A percentile compares a stretch with the other conserved stretches of the same genome.
These are phyloP conservation scores for Dysphania ambrosioides DNA, from an alignment of 148 eudicot species.

Conservation along the genomic window DNA sequence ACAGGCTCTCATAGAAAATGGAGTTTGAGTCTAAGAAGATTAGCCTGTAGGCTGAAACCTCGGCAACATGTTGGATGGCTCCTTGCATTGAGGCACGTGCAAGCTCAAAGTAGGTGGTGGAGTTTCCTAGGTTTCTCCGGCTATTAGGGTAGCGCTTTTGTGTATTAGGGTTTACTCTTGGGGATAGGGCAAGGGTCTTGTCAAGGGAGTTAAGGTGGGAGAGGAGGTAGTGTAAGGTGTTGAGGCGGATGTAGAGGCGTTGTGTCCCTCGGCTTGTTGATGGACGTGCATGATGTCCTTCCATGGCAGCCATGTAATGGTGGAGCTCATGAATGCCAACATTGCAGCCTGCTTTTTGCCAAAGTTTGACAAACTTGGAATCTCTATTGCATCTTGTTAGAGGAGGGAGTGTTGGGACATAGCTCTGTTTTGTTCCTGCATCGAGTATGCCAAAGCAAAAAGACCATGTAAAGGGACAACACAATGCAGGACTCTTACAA, in stretches of 20 bases:
- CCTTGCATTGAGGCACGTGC: conserved; percentile 45
- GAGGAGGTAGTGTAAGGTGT: conserved; percentile 75
- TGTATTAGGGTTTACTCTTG: conserved; percentile 40
- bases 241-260: conserved; percentile 87
- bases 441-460: not conserved
- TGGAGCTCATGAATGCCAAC: conserved; percentile 41
- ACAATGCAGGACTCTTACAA: not conserved
- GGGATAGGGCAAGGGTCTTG: conserved; percentile 59
- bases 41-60: conserved; percentile 78
- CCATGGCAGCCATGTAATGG: conserved; percentile 31
- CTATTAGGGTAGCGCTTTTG: conserved; percentile 30
- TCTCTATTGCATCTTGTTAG: conserved; percentile 80
- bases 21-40: conserved; percentile 75
- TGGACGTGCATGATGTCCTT: conserved; percentile 67
- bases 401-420: conserved; percentile 87
- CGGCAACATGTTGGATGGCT: conserved; percentile 61
- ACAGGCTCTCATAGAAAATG: conserved; percentile 63
- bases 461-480: not conserved
- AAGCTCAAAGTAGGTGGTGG: conserved; percentile 55
- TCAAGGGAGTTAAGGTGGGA: conserved; percentile 69
- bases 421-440: conserved; percentile 88
- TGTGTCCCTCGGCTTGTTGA: conserved; percentile 96
- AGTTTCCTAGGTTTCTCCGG: conserved; percentile 36
- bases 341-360: conserved; percentile 67
- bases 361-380: conserved; percentile 56